Percentiles rank a stretch among this genome's conserved stretches.
phyloP scores from a whole-genome alignment of 805 yeast species.

The Suhomyces sp. region DNA sequence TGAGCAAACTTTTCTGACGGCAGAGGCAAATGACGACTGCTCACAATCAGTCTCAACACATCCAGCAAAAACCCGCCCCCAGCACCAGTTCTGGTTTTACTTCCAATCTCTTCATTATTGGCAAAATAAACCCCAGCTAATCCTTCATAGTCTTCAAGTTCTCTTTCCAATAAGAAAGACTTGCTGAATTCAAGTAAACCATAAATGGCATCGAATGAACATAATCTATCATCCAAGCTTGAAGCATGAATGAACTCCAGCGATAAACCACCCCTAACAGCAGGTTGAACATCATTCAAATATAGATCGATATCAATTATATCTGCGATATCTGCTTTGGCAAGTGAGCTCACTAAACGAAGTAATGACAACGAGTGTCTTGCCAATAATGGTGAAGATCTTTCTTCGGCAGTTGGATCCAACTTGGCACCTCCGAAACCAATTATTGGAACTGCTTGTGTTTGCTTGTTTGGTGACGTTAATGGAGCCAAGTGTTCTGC shows the following conservation, averaged over 20 bases:
- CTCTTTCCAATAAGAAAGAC: constrained; percentile 9
- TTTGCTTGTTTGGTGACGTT: constrained; percentile 33
- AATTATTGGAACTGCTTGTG: constrained; percentile 40
- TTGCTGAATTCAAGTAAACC: constrained; percentile 28
- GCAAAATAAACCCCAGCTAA: constrained; percentile 33
- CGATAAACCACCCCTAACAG: constrained; percentile 36
- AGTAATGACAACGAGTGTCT: constrained; percentile 35
- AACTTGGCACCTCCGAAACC: constrained; percentile 20
- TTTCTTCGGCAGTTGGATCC: constrained; percentile 30
- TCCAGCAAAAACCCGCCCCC: constrained; percentile 31
- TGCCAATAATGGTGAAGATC: constrained; percentile 23
- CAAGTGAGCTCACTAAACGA: constrained; percentile 29
- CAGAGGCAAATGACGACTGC: constrained; percentile 3
- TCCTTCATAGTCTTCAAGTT: constrained; percentile 24
- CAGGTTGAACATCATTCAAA: constrained; percentile 35
- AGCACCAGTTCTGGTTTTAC: constrained; percentile 40
- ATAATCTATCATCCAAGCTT: constrained; percentile 42
- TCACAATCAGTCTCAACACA: constrained; percentile 17
- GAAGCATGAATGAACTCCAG: constrained; percentile 40
- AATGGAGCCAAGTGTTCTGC: constrained; percentile 39
- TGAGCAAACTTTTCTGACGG: constrained; percentile 5
- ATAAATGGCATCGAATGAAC: constrained; percentile 38
- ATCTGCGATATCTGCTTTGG: constrained; percentile 19
- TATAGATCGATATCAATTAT: constrained; percentile 37
- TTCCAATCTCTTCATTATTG: constrained; percentile 46